Evolutionary conservation across 163 green algal genomes (phyloP).

Genomic region (Coccomyxa subellipsoidea): DNA sequence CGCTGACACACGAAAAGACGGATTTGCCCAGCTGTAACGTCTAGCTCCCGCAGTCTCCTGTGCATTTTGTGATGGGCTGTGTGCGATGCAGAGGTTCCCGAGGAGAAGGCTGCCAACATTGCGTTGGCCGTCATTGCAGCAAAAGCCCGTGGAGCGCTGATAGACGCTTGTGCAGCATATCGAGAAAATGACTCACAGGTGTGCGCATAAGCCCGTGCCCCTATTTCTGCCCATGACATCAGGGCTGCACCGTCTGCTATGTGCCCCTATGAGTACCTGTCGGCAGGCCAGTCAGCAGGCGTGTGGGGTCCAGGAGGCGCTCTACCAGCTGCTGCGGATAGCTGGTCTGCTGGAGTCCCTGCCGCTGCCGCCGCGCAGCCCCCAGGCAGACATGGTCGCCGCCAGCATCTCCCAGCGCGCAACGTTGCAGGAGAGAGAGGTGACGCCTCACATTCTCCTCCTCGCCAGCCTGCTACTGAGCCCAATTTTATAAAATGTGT

Average conservation of each 20-base stretch:
- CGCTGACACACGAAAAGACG: not conserved
- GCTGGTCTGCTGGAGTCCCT: slow-evolving; percentile 25
- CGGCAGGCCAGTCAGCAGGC: not conserved
- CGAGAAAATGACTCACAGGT: slow-evolving; percentile 22
- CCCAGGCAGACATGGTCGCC: slow-evolving; percentile 44
- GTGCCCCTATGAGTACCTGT: not conserved
- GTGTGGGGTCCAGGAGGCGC: slow-evolving; percentile 11
- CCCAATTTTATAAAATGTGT: not conserved
- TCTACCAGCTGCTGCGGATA: slow-evolving; percentile 30
- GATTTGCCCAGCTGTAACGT: not conserved
- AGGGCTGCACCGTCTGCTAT: not conserved
- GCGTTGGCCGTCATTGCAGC: slow-evolving; percentile 32
- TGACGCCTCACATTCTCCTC: not conserved
- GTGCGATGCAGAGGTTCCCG: slow-evolving; percentile 22
- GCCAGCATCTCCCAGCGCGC: slow-evolving; percentile 16
- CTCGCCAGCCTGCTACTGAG: not conserved
- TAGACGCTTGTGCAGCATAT: slow-evolving; percentile 37
- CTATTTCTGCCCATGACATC: not conserved
- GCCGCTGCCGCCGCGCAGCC: slow-evolving; percentile 25
- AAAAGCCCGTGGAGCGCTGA: slow-evolving; percentile 22
- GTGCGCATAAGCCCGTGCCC: not conserved
- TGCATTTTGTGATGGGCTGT: not conserved
- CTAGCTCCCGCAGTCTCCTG: no score
- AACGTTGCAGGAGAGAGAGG: slow-evolving; percentile 24
- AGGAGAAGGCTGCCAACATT: slow-evolving; percentile 30